phyloP scores from a whole-genome alignment of 2,329 filamentous ascomycete genomes.

The Cylindrodendrum hubeiense region DNA sequence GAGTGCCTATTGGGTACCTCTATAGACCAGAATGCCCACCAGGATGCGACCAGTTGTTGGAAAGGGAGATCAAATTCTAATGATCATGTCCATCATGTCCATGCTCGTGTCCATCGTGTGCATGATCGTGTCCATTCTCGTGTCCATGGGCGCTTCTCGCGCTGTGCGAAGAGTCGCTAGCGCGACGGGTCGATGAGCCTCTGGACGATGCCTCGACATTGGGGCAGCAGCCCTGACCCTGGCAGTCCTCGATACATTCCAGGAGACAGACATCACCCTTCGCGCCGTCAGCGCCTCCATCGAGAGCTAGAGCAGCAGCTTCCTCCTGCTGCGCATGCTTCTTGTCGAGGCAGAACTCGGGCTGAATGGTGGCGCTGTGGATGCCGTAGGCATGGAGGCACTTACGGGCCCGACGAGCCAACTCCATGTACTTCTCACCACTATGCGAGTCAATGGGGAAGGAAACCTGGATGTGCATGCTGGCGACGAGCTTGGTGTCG shows the following conservation, averaged over 20 bases:
- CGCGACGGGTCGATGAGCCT: constrained; percentile 51
- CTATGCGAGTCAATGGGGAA: constrained; percentile 90
- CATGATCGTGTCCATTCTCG: constrained; percentile 7
- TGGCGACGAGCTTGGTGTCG: constrained; percentile 93
- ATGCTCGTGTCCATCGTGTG: constrained; percentile 6
- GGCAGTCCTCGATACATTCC: constrained; percentile 57
- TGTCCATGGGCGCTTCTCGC: constrained; percentile 32
- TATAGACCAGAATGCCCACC: not conserved
- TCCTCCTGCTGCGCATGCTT: constrained; percentile 56
- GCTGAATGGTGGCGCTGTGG: constrained; percentile 97
- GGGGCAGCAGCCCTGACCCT: constrained; percentile 49
- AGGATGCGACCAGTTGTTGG: not conserved
- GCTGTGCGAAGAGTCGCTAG: constrained; percentile 50
- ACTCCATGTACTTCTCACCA: constrained; percentile 86
- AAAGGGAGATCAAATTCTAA: constrained; percentile 5
- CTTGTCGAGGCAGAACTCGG: constrained; percentile 79
- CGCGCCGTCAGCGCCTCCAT: constrained; percentile 47
- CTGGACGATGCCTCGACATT: constrained; percentile 48
- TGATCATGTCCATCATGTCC: constrained; percentile 16
- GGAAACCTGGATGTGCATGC: constrained; percentile 90
- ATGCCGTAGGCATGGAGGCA: constrained; percentile 97
- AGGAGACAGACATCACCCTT: constrained; percentile 60
- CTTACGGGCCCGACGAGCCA: constrained; percentile 84
- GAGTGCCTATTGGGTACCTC: constrained; percentile 1
- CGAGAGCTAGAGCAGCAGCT: constrained; percentile 49